Percentiles rank a stretch among this genome's conserved stretches.
Evolutionary conservation across 2,329 filamentous ascomycete genomes (phyloP).

Genomic region (Aspergillus felis): DNA sequence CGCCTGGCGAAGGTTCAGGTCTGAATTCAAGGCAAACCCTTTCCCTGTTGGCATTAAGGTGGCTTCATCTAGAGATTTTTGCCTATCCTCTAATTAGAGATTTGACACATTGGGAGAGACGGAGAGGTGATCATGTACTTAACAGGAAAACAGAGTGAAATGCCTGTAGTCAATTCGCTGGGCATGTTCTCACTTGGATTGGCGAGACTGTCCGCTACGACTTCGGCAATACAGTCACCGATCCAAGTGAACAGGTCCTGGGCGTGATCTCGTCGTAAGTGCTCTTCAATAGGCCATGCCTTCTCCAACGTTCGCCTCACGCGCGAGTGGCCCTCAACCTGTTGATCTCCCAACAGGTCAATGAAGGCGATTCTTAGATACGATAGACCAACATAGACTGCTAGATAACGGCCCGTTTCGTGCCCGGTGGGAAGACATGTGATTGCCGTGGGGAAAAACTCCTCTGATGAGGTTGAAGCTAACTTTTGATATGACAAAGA

Average conservation of each 20-base stretch:
- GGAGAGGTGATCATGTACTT: constrained; percentile 25
- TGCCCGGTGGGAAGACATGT: constrained; percentile 43
- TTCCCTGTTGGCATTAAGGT: constrained; percentile 52
- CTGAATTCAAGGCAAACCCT: constrained; percentile 42
- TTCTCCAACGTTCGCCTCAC: constrained; percentile 62
- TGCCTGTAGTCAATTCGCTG: constrained; percentile 36
- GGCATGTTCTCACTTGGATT: constrained; percentile 25
- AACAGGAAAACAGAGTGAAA: constrained; percentile 43
- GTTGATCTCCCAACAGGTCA: constrained; percentile 40
- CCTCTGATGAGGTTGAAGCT: constrained; percentile 35
- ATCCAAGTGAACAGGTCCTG: constrained; percentile 72
- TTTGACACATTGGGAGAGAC: background rate
- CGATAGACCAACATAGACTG: constrained; percentile 50
- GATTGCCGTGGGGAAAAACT: constrained; percentile 42
- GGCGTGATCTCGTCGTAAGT: constrained; percentile 67
- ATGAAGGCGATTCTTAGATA: constrained; percentile 52
- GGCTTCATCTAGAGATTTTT: constrained; percentile 48
- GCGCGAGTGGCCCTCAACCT: constrained; percentile 40
- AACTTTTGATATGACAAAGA: constrained; percentile 35
- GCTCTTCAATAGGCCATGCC: constrained; percentile 70
- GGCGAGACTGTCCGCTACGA: constrained; percentile 54
- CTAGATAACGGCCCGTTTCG: constrained; percentile 51
- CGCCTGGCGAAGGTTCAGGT: constrained; percentile 31
- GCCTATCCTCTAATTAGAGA: constrained; percentile 25
- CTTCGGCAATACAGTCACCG: constrained; percentile 66